A percentile compares a stretch with the other conserved stretches of the same genome.
Evolutionary conservation across 169 alveolate genomes (phyloP).

Genomic region (Eimeria sp.): DNA sequence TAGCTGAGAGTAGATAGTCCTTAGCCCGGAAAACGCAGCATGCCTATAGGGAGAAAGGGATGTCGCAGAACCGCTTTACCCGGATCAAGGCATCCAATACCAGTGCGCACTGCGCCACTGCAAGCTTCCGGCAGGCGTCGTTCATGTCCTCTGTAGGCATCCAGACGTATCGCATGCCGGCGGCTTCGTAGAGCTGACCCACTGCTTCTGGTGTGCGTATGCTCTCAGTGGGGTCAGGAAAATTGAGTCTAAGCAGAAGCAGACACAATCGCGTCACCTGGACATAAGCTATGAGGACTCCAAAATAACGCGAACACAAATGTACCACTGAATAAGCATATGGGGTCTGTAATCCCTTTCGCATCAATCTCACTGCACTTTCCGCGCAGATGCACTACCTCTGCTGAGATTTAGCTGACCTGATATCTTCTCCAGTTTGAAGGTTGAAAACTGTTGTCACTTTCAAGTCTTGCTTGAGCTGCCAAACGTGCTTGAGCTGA

Average conservation of each 20-base stretch:
- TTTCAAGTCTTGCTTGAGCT: conserved; percentile 68
- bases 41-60: background rate
- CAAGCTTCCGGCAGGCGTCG: conserved; percentile 68
- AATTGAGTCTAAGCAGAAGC: conserved; percentile 33
- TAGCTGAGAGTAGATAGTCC: background rate
- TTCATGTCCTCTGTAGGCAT: conserved; percentile 82
- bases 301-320: background rate
- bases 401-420: background rate
- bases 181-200: conserved; percentile 70
- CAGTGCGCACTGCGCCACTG: conserved; percentile 73
- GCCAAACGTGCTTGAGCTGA: conserved; percentile 66
- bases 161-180: conserved; percentile 78
- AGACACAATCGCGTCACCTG: background rate
- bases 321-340: background rate
- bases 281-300: background rate
- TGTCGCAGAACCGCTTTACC: conserved; percentile 5
- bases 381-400: background rate
- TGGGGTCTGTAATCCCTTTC: background rate
- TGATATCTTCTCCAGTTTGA: conserved; percentile 61
- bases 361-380: background rate
- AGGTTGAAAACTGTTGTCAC: conserved; percentile 47
- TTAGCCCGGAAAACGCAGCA: background rate
- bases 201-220: conserved; percentile 73
- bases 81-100: conserved; percentile 29
- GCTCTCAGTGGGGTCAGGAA: conserved; percentile 70